phyloP scores from a whole-genome alignment of 2,329 filamentous ascomycete species.

The Phialemoniopsis sp. region DNA sequence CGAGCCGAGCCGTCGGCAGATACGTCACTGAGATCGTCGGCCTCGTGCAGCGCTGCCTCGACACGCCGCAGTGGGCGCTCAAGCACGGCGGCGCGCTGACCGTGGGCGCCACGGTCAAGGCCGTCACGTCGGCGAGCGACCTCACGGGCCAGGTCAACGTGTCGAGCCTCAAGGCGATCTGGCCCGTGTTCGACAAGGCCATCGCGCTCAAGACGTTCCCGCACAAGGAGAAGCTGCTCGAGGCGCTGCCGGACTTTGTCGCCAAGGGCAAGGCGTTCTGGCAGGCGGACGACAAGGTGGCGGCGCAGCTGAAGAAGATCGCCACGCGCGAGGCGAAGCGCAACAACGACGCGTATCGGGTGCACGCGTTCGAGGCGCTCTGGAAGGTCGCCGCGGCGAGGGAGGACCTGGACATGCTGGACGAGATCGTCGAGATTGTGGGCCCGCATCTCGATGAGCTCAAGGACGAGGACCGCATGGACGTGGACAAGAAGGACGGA shows the following conservation, averaged over 20 bases:
- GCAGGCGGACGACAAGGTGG: conserved; percentile 44
- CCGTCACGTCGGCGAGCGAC: conserved; percentile 57
- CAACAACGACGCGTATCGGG: conserved; percentile 80
- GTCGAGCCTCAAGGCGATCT: conserved; percentile 60
- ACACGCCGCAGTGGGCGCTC: conserved; percentile 81
- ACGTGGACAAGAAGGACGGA: conserved; percentile 50
- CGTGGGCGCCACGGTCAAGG: conserved; percentile 67
- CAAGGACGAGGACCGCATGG: conserved; percentile 61
- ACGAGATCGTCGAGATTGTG: conserved; percentile 62
- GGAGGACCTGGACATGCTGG: conserved; percentile 65
- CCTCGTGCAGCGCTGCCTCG: conserved; percentile 64
- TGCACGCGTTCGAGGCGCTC: conserved; percentile 67
- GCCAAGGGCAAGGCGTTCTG: conserved; percentile 58
- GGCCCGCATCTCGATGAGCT: conserved; percentile 57
- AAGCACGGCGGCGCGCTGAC: conserved; percentile 85
- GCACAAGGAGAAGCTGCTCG: conserved; percentile 82
- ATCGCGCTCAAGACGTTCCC: conserved; percentile 87
- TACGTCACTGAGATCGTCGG: conserved; percentile 79
- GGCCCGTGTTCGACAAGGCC: conserved; percentile 80
- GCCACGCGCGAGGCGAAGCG: conserved; percentile 83
- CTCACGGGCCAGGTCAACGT: conserved; percentile 54
- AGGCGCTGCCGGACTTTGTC: conserved; percentile 75
- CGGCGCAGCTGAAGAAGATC: conserved; percentile 73
- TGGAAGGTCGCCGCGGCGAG: conserved; percentile 68
- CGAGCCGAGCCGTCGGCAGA: conserved; percentile 73